Conservation (phyloP, 805 yeast genomes). For the Candida railenensis region DNA sequence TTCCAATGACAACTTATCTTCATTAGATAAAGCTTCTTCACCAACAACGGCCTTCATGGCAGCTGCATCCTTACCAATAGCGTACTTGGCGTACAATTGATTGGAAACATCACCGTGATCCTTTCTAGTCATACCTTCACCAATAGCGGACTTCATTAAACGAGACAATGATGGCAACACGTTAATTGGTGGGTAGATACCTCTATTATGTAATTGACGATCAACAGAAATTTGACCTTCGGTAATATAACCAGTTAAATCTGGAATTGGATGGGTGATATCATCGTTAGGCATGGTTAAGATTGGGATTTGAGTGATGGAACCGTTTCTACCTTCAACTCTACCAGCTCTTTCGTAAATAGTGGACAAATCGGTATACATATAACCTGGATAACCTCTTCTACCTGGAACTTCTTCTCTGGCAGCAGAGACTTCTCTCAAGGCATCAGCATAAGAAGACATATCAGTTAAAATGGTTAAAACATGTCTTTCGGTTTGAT, state of each 20-base stretch:
- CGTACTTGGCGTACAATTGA: conserved; percentile 98
- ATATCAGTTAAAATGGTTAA: conserved; percentile 97
- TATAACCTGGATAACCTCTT: conserved; percentile 99
- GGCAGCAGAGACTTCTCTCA: conserved; percentile 99
- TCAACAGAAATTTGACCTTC: conserved; percentile 99
- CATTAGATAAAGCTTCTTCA: conserved; percentile 97
- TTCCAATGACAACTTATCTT: conserved; percentile 95
- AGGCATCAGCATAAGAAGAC: conserved; percentile 99
- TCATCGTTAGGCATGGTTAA: conserved; percentile 99
- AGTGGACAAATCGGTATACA: conserved; percentile 99
- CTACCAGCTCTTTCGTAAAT: conserved; percentile 99
- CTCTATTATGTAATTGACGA: conserved; percentile 94
- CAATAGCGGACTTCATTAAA: conserved; percentile 98
- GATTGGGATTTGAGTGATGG: conserved; percentile 98
- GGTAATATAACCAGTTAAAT: conserved; percentile 98
- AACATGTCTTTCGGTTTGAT: conserved; percentile 99
- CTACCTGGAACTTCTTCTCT: conserved; percentile 99
- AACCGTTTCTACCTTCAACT: conserved; percentile 99
- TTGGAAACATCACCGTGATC: conserved; percentile 99
- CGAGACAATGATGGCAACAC: conserved; percentile 97
- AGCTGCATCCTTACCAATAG: conserved; percentile 99
- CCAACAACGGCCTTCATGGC: conserved; percentile 99
- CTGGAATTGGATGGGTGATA: conserved; percentile 99
- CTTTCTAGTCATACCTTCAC: conserved; percentile 99
- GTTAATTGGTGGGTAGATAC: conserved; percentile 98